Percentiles rank a stretch among this genome's conserved stretches.
Evolutionary conservation across 2,329 filamentous ascomycete species (phyloP).

Genomic region (Epichloe brachyelytri): DNA sequence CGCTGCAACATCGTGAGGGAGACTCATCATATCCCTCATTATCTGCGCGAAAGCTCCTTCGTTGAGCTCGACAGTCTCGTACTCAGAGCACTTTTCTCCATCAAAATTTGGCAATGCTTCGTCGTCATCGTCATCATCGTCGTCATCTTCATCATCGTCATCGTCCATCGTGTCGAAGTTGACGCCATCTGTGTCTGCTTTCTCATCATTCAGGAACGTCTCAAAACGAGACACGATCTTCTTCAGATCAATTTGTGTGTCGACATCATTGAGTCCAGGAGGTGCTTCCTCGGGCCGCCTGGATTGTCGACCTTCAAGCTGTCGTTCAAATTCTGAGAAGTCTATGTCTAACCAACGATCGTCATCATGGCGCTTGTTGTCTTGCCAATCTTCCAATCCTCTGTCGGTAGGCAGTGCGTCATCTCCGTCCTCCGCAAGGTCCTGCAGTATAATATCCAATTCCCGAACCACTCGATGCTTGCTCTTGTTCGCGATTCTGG

Average conservation of each 20-base stretch:
- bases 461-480: constrained; percentile 60
- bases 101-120: constrained; percentile 34
- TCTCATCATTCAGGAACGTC: constrained; percentile 76
- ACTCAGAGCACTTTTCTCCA: constrained; percentile 36
- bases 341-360: constrained; percentile 90
- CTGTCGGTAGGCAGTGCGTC: constrained; percentile 51
- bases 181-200: constrained; percentile 66
- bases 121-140: constrained; percentile 34
- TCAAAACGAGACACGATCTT: constrained; percentile 95
- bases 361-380: constrained; percentile 53
- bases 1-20: constrained; percentile 20
- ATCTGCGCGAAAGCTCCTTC: constrained; percentile 74
- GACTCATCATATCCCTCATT: constrained; percentile 87
- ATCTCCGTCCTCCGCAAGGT: constrained; percentile 60
- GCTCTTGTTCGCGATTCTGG: constrained; percentile 52
- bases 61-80: constrained; percentile 67
- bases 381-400: constrained; percentile 61
- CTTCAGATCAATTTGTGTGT: constrained; percentile 61
- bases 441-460: constrained; percentile 62
- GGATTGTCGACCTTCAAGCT: constrained; percentile 44
- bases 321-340: constrained; percentile 76
- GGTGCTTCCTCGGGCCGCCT: constrained; percentile 21
- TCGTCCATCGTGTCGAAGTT: constrained; percentile 59
- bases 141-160: constrained; percentile 41
- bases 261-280: constrained; percentile 49